Evolutionary conservation across 768 basidiomycete genomes (phyloP).

Genomic region (Pleurotus platypus): DNA sequence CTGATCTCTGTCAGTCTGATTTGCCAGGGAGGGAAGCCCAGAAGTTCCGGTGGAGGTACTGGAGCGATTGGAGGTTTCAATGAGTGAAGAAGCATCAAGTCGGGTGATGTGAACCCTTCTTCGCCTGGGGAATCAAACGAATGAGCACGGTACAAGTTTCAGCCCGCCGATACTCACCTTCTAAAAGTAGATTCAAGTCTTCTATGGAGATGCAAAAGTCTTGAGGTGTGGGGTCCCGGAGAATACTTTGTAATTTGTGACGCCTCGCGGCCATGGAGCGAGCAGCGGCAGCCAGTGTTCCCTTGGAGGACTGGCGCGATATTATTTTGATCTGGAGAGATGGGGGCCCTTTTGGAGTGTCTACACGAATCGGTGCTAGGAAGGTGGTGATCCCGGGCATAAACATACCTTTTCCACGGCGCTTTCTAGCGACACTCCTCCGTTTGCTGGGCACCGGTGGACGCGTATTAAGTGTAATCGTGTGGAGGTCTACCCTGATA

Average conservation of each 20-base stretch:
- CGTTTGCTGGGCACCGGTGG: slow-evolving; percentile 6
- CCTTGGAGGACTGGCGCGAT: slow-evolving; percentile 60
- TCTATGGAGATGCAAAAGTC: slow-evolving; percentile 38
- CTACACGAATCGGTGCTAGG: too few species aligned
- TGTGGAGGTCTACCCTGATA: slow-evolving; percentile 12
- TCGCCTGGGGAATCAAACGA: slow-evolving; percentile 29
- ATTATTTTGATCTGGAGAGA: slow-evolving; percentile 50
- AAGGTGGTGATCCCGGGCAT: too few species aligned
- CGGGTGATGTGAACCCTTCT: slow-evolving; percentile 59
- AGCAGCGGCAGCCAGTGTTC: slow-evolving; percentile 57
- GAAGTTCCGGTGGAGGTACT: slow-evolving; percentile 53
- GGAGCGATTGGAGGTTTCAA: slow-evolving; percentile 34
- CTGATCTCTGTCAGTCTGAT: slow-evolving; percentile 77
- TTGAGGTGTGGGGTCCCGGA: slow-evolving; percentile 14
- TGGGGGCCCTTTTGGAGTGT: slow-evolving; percentile 3
- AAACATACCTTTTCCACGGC: slow-evolving; percentile 9
- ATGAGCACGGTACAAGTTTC: too few species aligned
- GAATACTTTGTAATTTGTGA: slow-evolving; percentile 16
- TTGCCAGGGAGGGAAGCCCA: slow-evolving; percentile 86
- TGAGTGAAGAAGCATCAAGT: slow-evolving; percentile 75
- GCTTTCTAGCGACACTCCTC: slow-evolving; percentile 4
- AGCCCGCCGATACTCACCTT: slow-evolving; percentile 38
- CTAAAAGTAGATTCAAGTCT: slow-evolving; percentile 46
- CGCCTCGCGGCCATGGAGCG: slow-evolving; percentile 36
- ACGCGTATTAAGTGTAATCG: slow-evolving; percentile 18